These are phyloP conservation scores for Metschnikowia colocasiae DNA, from an alignment of 805 yeast genomes.

Conservation along the genomic window DNA sequence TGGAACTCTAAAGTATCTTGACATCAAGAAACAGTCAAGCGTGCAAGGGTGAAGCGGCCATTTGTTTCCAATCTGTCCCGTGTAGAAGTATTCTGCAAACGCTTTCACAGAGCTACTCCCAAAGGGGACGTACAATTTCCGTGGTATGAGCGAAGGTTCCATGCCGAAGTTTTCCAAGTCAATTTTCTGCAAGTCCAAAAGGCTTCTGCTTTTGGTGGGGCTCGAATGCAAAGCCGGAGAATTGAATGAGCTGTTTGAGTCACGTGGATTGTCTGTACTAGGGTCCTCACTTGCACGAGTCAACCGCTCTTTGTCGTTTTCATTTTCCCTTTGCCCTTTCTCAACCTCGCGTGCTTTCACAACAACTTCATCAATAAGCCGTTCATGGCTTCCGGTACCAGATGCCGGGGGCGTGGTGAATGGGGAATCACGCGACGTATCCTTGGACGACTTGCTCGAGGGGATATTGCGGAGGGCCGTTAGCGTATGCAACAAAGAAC, in stretches of 20 bases:
- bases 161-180: conserved; percentile 34
- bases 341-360: not conserved
- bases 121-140: conserved; percentile 68
- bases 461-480: conserved; percentile 39
- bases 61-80: conserved; percentile 74
- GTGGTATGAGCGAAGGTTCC: conserved; percentile 64
- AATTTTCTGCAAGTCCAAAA: conserved; percentile 32
- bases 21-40: conserved; percentile 56
- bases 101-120: conserved; percentile 58
- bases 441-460: conserved; percentile 31
- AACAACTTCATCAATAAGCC: not conserved
- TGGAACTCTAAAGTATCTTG: conserved; percentile 67
- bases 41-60: conserved; percentile 72
- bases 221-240: not conserved
- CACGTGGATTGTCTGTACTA: not conserved
- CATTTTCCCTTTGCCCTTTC: not conserved
- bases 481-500: conserved; percentile 39
- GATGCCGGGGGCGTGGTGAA: not conserved
- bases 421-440: conserved; percentile 43
- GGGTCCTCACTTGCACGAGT: not conserved
- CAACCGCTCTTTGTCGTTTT: not conserved
- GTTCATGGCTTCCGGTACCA: not conserved
- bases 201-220: conserved; percentile 4
- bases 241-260: not conserved
- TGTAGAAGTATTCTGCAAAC: conserved; percentile 67